These are phyloP conservation scores for Clavariopsis aquatica DNA, from an alignment of 495 filamentous ascomycete species.

Conservation along the genomic window DNA sequence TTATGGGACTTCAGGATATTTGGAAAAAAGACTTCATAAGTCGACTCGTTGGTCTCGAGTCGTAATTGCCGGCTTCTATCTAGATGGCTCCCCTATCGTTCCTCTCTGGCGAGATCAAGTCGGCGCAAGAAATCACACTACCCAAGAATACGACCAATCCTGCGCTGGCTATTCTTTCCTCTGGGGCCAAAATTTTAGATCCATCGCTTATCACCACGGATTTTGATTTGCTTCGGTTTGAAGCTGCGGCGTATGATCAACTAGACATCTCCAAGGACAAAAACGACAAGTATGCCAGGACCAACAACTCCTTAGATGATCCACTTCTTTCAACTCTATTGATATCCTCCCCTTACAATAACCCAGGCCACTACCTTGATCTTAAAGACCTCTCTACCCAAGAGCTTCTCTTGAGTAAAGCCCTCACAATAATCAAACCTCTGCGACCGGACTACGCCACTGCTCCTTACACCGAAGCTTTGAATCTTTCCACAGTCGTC, in stretches of 20 bases:
- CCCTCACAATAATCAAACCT: slow-evolving; percentile 63
- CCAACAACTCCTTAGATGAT: not conserved
- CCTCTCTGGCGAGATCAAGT: slow-evolving; percentile 8
- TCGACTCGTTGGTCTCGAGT: not conserved
- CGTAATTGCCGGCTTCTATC: too few relatives aligned
- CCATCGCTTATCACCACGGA: slow-evolving; percentile 26
- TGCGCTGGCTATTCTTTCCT: not conserved
- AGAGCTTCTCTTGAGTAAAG: slow-evolving; percentile 68
- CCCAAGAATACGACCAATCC: not conserved
- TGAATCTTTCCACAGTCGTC: slow-evolving; percentile 75
- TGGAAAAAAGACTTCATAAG: not conserved
- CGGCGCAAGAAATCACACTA: not conserved
- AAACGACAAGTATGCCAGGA: not conserved
- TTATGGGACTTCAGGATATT: not conserved
- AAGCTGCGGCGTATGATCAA: slow-evolving; percentile 28
- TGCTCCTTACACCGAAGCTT: slow-evolving; percentile 68
- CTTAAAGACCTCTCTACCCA: slow-evolving; percentile 62
- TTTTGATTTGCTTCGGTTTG: slow-evolving; percentile 32
- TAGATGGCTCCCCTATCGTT: slow-evolving; percentile 8
- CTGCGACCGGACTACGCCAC: slow-evolving; percentile 73
- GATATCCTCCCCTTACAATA: slow-evolving; percentile 73
- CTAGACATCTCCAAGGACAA: slow-evolving; percentile 1
- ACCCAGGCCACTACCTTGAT: slow-evolving; percentile 67
- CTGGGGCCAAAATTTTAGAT: slow-evolving; percentile 11
- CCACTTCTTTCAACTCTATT: slow-evolving; percentile 47